Conservation (phyloP, 345 rosid genomes). For the Salix koriyanagi region DNA sequence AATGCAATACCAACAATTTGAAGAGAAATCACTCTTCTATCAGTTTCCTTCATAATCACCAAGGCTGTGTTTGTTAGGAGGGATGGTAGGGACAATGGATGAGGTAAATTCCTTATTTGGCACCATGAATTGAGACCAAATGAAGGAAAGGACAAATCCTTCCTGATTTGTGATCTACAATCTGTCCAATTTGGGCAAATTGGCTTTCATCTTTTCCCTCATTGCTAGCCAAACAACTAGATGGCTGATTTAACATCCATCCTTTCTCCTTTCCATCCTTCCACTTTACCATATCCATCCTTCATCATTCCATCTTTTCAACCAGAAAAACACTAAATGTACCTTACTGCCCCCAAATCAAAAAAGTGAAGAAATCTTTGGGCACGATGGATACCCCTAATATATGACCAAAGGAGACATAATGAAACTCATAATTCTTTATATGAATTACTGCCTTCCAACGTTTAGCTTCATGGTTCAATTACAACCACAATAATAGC, state of each 20-base stretch:
- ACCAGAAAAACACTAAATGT: too few species aligned
- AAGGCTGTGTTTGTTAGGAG: not conserved
- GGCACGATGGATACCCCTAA: not conserved
- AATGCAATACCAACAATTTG: not conserved
- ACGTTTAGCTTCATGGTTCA: not conserved
- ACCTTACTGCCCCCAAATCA: too few species aligned
- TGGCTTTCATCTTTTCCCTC: not conserved
- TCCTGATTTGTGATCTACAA: not conserved
- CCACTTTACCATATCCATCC: too few species aligned
- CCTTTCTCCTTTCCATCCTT: not conserved
- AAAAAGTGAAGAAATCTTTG: constrained; percentile 2
- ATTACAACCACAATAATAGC: not conserved
- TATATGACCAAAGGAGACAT: not conserved
- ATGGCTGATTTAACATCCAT: not conserved
- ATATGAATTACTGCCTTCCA: not conserved
- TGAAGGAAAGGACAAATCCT: not conserved
- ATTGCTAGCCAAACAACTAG: not conserved
- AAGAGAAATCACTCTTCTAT: not conserved
- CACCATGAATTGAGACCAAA: not conserved
- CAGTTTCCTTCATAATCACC: not conserved
- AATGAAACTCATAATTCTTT: not conserved
- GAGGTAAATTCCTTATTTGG: not conserved
- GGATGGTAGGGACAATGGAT: not conserved
- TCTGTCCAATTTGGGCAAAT: not conserved
- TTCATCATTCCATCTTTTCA: too few species aligned